Conservation (phyloP, 1,139 yeast genomes). For the Entelexis paramagnoliae region DNA sequence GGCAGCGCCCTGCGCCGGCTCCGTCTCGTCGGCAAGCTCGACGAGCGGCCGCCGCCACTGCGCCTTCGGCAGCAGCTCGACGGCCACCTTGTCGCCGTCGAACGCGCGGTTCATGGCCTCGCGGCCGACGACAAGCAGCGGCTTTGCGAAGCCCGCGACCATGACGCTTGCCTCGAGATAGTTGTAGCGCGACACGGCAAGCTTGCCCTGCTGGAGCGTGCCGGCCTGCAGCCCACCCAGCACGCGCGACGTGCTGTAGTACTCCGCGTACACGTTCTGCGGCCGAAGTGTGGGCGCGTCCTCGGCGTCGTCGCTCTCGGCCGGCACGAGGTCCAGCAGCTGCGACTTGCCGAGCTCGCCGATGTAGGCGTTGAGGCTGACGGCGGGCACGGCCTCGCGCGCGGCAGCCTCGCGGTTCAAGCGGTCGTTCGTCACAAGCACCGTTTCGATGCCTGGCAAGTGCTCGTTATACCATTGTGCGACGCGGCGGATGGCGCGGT, state of each 20-base stretch:
- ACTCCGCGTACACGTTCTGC: slow-evolving; percentile 49
- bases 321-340: slow-evolving; percentile 64
- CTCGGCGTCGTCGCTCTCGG: slow-evolving; percentile 29
- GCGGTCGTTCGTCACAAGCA: slow-evolving; percentile 70
- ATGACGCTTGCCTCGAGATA: slow-evolving; percentile 78
- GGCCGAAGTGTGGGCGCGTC: slow-evolving; percentile 14
- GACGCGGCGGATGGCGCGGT: slow-evolving; percentile 73
- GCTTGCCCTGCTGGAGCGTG: slow-evolving; percentile 72
- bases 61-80: slow-evolving; percentile 73
- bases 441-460: slow-evolving; percentile 38
- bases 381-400: slow-evolving; percentile 45
- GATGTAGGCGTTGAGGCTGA: slow-evolving; percentile 55
- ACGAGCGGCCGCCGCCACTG: slow-evolving; percentile 85
- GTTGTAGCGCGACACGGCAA: slow-evolving; percentile 75
- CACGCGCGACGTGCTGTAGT: slow-evolving; percentile 67
- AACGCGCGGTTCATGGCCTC: slow-evolving; percentile 82
- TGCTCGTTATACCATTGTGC: slow-evolving; percentile 66
- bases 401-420: slow-evolving; percentile 53
- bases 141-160: slow-evolving; percentile 65
- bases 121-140: slow-evolving; percentile 71
- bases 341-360: slow-evolving; percentile 56
- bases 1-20: slow-evolving; percentile 45
- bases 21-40: slow-evolving; percentile 65
- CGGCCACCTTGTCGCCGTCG: slow-evolving; percentile 83
- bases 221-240: slow-evolving; percentile 89